Percentiles rank a stretch among this genome's conserved stretches.
Conservation (phyloP, 176 grass and related monocot genomes). For the Avena atlantica region DNA sequence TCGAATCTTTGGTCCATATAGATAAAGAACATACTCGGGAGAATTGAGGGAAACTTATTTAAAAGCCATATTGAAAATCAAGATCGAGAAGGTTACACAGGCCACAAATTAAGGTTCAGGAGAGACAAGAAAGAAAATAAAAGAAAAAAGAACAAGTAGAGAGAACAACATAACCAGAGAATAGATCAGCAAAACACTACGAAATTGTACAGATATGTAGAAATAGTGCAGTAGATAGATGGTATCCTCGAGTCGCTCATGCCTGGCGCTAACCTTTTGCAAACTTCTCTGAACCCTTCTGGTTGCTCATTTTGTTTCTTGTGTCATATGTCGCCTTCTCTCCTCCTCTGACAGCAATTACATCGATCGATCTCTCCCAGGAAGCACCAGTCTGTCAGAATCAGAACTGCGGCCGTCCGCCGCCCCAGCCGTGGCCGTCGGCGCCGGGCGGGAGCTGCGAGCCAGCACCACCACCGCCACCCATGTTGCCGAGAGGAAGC, state of each 20-base stretch:
- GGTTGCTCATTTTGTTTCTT: slow-evolving; percentile 44
- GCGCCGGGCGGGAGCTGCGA: slow-evolving; percentile 68
- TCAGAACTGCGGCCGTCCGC: slow-evolving; percentile 75
- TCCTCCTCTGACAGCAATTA: slow-evolving; percentile 30
- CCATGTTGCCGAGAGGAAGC: slow-evolving; percentile 81
- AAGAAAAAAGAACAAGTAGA: slow-evolving; percentile 20
- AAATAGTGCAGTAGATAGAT: slow-evolving; percentile 59
- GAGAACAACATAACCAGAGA: slow-evolving; percentile 51
- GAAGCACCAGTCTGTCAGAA: slow-evolving; percentile 55
- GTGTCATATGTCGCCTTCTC: slow-evolving; percentile 48
- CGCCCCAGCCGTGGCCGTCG: slow-evolving; percentile 64
- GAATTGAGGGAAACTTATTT: slow-evolving; percentile 43
- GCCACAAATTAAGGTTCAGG: slow-evolving; percentile 52
- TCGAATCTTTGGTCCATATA: slow-evolving; percentile 49
- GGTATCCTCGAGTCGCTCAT: slow-evolving; percentile 39
- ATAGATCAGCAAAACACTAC: slow-evolving; percentile 48
- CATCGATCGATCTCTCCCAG: slow-evolving; percentile 6
- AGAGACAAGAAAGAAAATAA: slow-evolving; percentile 23
- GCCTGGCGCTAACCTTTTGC: slow-evolving; percentile 83
- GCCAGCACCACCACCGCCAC: slow-evolving; percentile 35
- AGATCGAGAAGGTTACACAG: slow-evolving; percentile 49
- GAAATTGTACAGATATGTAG: slow-evolving; percentile 65
- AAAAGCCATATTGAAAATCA: slow-evolving; percentile 53
- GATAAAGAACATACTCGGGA: slow-evolving; percentile 31
- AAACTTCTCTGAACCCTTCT: slow-evolving; percentile 40